Base-by-base conservation (phyloP, 352 stramenopile genomes). In the Phytophthora aleatoria region DNA sequence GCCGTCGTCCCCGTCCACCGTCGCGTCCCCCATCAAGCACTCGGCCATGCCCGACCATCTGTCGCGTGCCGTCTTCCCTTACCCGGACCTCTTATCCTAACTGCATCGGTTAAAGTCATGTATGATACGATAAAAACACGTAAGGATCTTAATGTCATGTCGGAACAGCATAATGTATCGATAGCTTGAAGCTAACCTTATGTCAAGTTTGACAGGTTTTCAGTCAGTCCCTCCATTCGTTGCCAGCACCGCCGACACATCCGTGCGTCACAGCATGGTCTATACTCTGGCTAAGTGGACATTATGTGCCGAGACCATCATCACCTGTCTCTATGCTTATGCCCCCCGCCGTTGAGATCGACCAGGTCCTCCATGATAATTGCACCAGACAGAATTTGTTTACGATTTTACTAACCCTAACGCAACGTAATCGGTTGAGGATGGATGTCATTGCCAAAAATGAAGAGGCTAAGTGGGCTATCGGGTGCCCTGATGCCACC, bases 81-180 rank as follows among this genome's bases (percentile, higher is more conserved):
- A 72, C 41, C 57, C 57, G 3, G 39, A 76, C n/a, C 49, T 76
- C 38, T 41, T 76, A n/a, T 61, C 63, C 8, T 69, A 64, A 62
- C n/a, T 60, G 41, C 5, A 33, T 24, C 9, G 26, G 13, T 57
- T 33, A 44, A 20, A 31, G 36, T 33, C 16, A 39, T 67, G 60
- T 67, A 67, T 50, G 50, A 67, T 67, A 67, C 31, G 16, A 47
- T 47, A 7, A 60, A 52, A 9, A 52, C 26, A 42, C 31, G 31
- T 13, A 12, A 36, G 31, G 31, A 13, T 3, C 8, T 36, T 12
- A 36, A 33, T 7, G 31, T 36, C 31, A 36, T 36, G 31, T 36
- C 20, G 20, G 20, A 20, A 36, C 31, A 36, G 5, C 31, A 36
- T 36, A 36, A 33, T 0, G 28, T 1, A 33, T 20, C 20, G 20